Percentiles rank a stretch among this genome's conserved stretches.
Conservation (phyloP, 1,139 yeast genomes). For the Debaryomyces psychrophilus region DNA sequence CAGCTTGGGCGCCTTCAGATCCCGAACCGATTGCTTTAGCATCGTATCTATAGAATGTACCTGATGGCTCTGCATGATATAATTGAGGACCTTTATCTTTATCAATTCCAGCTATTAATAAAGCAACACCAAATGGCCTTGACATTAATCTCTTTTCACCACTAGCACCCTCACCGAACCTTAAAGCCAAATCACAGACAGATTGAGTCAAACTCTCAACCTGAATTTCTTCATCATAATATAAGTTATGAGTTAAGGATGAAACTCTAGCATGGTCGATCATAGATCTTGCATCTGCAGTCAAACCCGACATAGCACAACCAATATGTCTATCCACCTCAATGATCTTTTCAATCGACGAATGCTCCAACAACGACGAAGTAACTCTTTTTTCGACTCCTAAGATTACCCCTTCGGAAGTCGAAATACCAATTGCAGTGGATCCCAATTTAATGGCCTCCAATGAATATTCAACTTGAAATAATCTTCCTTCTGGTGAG, state of each 20-base stretch:
- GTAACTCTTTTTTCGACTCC: constrained; percentile 98
- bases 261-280: constrained; percentile 97
- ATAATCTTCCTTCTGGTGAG: constrained; percentile 97
- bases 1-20: constrained; percentile 98
- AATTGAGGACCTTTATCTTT: constrained; percentile 93
- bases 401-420: constrained; percentile 94
- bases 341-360: constrained; percentile 93
- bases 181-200: constrained; percentile 93
- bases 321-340: constrained; percentile 95
- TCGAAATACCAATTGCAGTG: constrained; percentile 95
- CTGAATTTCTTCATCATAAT: constrained; percentile 89
- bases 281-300: constrained; percentile 99
- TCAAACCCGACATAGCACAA: constrained; percentile 97
- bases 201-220: constrained; percentile 95
- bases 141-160: constrained; percentile 98
- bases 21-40: constrained; percentile 99
- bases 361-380: constrained; percentile 85
- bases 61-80: constrained; percentile 98
- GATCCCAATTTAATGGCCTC: constrained; percentile 97
- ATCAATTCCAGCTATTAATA: constrained; percentile 93
- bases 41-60: constrained; percentile 95
- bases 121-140: constrained; percentile 98
- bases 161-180: constrained; percentile 98
- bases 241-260: constrained; percentile 83
- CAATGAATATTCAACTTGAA: constrained; percentile 96